Base-by-base conservation (phyloP, 2,329 filamentous ascomycete species). In the Tympanopsis confertula region DNA sequence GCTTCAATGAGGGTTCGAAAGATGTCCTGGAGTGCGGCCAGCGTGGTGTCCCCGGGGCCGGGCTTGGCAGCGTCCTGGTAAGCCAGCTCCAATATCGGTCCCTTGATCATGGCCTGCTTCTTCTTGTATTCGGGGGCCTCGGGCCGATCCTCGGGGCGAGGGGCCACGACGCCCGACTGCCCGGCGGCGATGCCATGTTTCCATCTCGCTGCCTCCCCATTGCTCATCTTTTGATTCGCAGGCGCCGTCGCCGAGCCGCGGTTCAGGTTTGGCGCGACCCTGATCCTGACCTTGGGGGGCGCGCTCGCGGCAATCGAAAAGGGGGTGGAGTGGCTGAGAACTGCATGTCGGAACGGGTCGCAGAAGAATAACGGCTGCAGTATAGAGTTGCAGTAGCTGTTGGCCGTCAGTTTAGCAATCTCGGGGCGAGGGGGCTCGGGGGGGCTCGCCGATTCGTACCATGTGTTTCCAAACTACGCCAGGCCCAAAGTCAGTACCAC, bases 51-150 rank as follows among this genome's bases (percentile, higher is more conserved):
- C 36, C 86, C 77, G 88, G 96, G 95, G 48, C 84, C 86, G 53
- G 95, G 94, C 14, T 78, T 74, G 35, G 70, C 69, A 5, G 80
- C 71, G 51, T 87, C 91, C 50, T 93, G 86, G 49, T 83, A 80
- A 36, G 81, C 77, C 57, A 96, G 74, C 50, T 93, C 86, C 40
- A 96, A 59, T 26, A 96, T 80, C 1, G 91, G 91, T 0, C 91
- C 86, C 32, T 82, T 83, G 42, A 88, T 69, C 66, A 96, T 78
- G 15, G 88, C 89, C 55, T 91, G 79, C 62, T 94, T 95, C 69
- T 98, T 98, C 63, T 94, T 95, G 63, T 91, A 94, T 61, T 98
- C 91, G 1, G 89, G 86, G 1, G 88, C 88, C 52, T 96, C 88
- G 44, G 84, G 85, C 57, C 87, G 94, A 53, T 96, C 91, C 57